phyloP scores from a whole-genome alignment of 768 basidiomycete species.

The Trametes coccinea region DNA sequence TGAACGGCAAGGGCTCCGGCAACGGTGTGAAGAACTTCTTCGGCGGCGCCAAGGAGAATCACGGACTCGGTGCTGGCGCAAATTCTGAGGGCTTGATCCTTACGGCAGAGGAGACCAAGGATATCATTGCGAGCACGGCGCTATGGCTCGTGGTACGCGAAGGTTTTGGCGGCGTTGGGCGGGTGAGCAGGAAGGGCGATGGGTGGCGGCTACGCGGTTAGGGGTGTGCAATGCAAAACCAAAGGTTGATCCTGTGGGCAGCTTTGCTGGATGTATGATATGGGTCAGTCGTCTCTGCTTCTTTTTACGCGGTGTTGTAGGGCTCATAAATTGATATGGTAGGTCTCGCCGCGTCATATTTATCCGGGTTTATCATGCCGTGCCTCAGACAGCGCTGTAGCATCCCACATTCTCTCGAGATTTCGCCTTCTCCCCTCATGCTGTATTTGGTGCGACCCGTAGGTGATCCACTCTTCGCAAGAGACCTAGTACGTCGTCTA shows the following conservation, averaged over 20 bases:
- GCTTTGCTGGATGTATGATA: not conserved
- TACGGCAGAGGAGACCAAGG: conserved; percentile 92
- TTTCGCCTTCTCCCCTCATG: too few relatives aligned
- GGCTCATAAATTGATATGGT: not conserved
- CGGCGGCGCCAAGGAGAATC: conserved; percentile 10
- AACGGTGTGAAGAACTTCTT: conserved; percentile 12
- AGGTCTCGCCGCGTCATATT: not conserved
- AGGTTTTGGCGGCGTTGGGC: conserved; percentile 88
- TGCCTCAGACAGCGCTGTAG: too few relatives aligned
- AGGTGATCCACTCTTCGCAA: too few relatives aligned
- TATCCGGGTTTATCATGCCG: not conserved
- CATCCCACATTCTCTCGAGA: too few relatives aligned
- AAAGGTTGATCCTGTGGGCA: not conserved
- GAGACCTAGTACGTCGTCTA: too few relatives aligned
- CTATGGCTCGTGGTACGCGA: conserved; percentile 93
- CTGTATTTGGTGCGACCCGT: too few relatives aligned
- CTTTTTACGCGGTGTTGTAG: not conserved
- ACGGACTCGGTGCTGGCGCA: conserved; percentile 6
- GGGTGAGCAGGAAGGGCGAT: conserved; percentile 73
- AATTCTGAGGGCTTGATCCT: conserved; percentile 53
- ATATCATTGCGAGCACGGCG: conserved; percentile 82
- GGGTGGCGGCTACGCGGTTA: conserved; percentile 75
- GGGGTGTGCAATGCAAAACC: not conserved
- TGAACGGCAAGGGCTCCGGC: conserved; percentile 27
- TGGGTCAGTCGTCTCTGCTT: not conserved